A percentile compares a stretch with the other conserved stretches of the same genome.
Conservation (phyloP, 306 rosid species). For the Pueraria montana region DNA sequence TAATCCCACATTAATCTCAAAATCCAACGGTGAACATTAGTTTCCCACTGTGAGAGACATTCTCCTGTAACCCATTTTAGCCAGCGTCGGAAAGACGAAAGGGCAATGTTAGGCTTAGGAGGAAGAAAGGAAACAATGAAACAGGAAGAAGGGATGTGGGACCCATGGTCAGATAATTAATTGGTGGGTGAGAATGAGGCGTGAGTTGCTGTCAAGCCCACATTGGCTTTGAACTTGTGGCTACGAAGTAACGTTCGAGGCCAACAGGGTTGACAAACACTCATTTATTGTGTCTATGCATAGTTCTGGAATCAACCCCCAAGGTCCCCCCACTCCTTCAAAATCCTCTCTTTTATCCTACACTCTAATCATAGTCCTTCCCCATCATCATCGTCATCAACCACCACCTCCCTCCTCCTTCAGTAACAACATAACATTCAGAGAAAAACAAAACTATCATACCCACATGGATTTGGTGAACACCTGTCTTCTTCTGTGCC, state of each 20-base stretch:
- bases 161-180: slow-evolving; percentile 61
- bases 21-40: too few relatives aligned
- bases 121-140: too few relatives aligned
- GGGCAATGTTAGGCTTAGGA: background rate
- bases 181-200: slow-evolving; percentile 67
- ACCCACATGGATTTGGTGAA: slow-evolving; percentile 60
- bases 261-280: slow-evolving; percentile 58
- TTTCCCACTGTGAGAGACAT: too few relatives aligned
- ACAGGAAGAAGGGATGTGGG: slow-evolving; percentile 53
- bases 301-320: slow-evolving; percentile 51
- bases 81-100: too few relatives aligned
- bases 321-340: slow-evolving; percentile 36
- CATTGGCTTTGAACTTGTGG: slow-evolving; percentile 77
- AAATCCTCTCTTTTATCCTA: slow-evolving; percentile 37
- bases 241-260: slow-evolving; percentile 44
- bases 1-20: too few relatives aligned
- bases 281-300: slow-evolving; percentile 44
- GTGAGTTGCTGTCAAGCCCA: slow-evolving; percentile 59
- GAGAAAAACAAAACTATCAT: slow-evolving; percentile 44
- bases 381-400: slow-evolving; percentile 49
- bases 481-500: slow-evolving; percentile 59
- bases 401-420: slow-evolving; percentile 41
- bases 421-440: background rate
- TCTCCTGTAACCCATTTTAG: too few relatives aligned
- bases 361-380: slow-evolving; percentile 47